Conservation (phyloP, 148 eudicot species). For the Rhododendron henanense region DNA sequence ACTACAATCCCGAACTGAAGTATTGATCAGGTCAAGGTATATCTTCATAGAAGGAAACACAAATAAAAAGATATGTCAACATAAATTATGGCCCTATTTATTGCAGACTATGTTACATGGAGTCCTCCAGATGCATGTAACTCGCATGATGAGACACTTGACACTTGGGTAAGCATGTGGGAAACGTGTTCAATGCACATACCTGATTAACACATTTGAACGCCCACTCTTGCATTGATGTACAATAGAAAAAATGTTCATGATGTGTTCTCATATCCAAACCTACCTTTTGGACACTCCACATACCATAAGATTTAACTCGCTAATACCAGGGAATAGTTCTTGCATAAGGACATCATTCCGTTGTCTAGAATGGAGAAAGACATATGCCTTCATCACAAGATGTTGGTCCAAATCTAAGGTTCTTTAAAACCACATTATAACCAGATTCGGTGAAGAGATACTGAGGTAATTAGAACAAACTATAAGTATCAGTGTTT, state of each 20-base stretch:
- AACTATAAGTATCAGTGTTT: too few species aligned
- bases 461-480: too few species aligned
- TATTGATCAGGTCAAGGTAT: neutral
- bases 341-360: too few species aligned
- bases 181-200: neutral
- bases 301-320: neutral
- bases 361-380: too few species aligned
- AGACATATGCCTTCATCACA: too few species aligned
- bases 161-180: neutral
- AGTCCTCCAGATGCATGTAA: neutral
- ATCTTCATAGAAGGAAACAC: too few species aligned
- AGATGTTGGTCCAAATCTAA: too few species aligned
- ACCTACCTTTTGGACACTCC: neutral
- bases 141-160: neutral
- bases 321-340: neutral
- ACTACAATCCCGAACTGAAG: neutral
- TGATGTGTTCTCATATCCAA: too few species aligned
- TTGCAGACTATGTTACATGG: neutral
- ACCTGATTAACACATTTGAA: too few species aligned
- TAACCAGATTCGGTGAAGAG: too few species aligned
- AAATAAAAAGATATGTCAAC: neutral
- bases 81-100: neutral
- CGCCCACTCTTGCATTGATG: neutral
- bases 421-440: too few species aligned
- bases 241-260: too few species aligned